Evolutionary conservation across 768 basidiomycete genomes (phyloP).

Genomic region (Dentipellis fragilis): DNA sequence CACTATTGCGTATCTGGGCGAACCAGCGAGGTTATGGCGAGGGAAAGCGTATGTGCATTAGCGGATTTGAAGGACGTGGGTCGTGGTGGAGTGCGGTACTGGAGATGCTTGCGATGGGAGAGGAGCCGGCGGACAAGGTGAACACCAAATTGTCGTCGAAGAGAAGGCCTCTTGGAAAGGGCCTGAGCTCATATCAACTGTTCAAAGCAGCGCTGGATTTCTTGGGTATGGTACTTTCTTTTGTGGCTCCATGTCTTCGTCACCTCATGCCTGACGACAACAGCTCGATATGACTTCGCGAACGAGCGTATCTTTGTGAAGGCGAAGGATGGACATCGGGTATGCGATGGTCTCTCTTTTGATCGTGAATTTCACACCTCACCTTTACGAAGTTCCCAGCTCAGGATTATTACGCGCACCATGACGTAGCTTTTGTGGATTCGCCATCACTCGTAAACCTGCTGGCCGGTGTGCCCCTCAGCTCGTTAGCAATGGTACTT

Average conservation of each 20-base stretch:
- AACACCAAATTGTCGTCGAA: constrained; percentile 14
- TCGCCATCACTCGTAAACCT: constrained; percentile 69
- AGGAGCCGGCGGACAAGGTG: constrained; percentile 31
- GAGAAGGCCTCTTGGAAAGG: constrained; percentile 59
- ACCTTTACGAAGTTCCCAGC: constrained; percentile 37
- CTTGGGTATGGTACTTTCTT: constrained; percentile 43
- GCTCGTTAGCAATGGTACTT: constrained; percentile 70
- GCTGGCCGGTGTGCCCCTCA: constrained; percentile 60
- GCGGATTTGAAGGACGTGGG: constrained; percentile 63
- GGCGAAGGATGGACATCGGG: constrained; percentile 41
- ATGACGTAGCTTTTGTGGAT: constrained; percentile 66
- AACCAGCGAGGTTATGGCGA: constrained; percentile 72
- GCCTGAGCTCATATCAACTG: constrained; percentile 84
- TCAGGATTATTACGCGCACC: constrained; percentile 42
- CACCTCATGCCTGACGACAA: not conserved
- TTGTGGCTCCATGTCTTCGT: not conserved
- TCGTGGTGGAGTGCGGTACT: constrained; percentile 61
- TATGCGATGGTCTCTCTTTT: constrained; percentile 20
- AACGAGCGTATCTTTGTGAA: constrained; percentile 51
- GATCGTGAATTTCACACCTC: not conserved
- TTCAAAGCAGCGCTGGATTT: constrained; percentile 81
- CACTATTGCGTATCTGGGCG: constrained; percentile 84
- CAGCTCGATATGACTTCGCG: constrained; percentile 66
- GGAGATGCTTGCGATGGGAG: constrained; percentile 54
- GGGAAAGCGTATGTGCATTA: constrained; percentile 44